Evolutionary conservation across 352 stramenopile genomes (phyloP).

Genomic region (Phytophthora meadii): DNA sequence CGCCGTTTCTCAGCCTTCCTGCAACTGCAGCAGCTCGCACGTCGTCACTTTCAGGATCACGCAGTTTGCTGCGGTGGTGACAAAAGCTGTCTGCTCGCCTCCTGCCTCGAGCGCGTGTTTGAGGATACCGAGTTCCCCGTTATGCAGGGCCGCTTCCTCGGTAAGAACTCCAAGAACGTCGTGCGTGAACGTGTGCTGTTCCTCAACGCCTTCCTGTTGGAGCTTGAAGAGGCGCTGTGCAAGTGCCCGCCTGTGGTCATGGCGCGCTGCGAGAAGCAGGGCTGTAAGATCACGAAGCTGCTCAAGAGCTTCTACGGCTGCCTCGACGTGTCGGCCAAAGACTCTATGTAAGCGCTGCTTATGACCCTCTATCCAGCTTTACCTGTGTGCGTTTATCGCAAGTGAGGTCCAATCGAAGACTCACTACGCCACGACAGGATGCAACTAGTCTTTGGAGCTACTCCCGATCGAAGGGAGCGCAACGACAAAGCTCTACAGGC

Average conservation of each 20-base stretch:
- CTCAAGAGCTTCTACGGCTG: slow-evolving; percentile 89
- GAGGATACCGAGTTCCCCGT: slow-evolving; percentile 77
- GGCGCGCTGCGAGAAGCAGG: slow-evolving; percentile 78
- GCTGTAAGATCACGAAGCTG: slow-evolving; percentile 85
- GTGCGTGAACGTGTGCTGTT: slow-evolving; percentile 81
- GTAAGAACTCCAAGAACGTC: slow-evolving; percentile 85
- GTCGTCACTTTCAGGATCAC: slow-evolving; percentile 73
- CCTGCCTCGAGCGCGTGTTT: slow-evolving; percentile 77
- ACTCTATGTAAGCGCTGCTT: slow-evolving; percentile 53
- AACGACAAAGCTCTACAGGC: slow-evolving; percentile 3
- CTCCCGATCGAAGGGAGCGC: slow-evolving; percentile 47
- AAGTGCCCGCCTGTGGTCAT: slow-evolving; percentile 82
- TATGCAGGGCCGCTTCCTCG: slow-evolving; percentile 71
- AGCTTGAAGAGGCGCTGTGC: slow-evolving; percentile 77
- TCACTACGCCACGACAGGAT: slow-evolving; percentile 7
- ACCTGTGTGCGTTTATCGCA: slow-evolving; percentile 22
- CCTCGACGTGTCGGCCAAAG: slow-evolving; percentile 50
- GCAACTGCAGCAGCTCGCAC: slow-evolving; percentile 78
- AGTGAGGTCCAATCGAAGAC: slow-evolving; percentile 21
- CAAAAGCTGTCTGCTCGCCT: slow-evolving; percentile 68
- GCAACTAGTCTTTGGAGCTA: neutral
- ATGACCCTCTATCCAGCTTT: slow-evolving; percentile 9
- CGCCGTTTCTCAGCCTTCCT: slow-evolving; percentile 87
- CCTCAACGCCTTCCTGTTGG: slow-evolving; percentile 82
- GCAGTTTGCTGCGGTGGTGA: slow-evolving; percentile 72